Evolutionary conservation across 2,329 filamentous ascomycete species (phyloP).

Genomic region (Colletotrichum cordylinicola): DNA sequence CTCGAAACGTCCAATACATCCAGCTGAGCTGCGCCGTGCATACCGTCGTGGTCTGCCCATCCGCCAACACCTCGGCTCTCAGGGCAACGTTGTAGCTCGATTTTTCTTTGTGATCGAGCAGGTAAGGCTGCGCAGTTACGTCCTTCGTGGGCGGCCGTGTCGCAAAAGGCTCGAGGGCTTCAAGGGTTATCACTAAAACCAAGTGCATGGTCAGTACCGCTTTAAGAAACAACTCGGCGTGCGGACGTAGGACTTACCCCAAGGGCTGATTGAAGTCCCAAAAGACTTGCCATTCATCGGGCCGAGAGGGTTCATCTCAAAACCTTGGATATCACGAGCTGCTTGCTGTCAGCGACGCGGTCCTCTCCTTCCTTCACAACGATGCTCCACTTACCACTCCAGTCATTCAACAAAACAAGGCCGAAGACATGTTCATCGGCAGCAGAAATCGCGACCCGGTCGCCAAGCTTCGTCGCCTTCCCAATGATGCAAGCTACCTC

Average conservation of each 20-base stretch:
- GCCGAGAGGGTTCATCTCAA: constrained; percentile 66
- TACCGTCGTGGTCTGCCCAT: constrained; percentile 27
- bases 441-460: constrained; percentile 45
- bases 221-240: neutral
- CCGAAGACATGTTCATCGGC: constrained; percentile 68
- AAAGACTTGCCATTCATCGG: constrained; percentile 68
- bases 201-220: neutral
- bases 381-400: constrained; percentile 54
- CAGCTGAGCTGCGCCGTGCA: constrained; percentile 33
- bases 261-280: constrained; percentile 64
- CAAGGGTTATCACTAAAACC: constrained; percentile 54
- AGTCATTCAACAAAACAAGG: constrained; percentile 67
- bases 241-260: constrained; percentile 35
- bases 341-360: constrained; percentile 23
- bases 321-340: constrained; percentile 65
- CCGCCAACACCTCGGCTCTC: constrained; percentile 31
- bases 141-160: constrained; percentile 33
- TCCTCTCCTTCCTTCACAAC: constrained; percentile 3
- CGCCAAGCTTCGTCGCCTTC: constrained; percentile 39
- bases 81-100: constrained; percentile 39
- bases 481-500: constrained; percentile 52
- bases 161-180: constrained; percentile 66
- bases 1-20: constrained; percentile 44
- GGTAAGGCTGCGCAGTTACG: constrained; percentile 30
- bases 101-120: constrained; percentile 36